Percentiles rank a stretch among this genome's conserved stretches.
Conservation (phyloP, 2,329 filamentous ascomycete species). For the Cladosporium austrohemisphaericum region DNA sequence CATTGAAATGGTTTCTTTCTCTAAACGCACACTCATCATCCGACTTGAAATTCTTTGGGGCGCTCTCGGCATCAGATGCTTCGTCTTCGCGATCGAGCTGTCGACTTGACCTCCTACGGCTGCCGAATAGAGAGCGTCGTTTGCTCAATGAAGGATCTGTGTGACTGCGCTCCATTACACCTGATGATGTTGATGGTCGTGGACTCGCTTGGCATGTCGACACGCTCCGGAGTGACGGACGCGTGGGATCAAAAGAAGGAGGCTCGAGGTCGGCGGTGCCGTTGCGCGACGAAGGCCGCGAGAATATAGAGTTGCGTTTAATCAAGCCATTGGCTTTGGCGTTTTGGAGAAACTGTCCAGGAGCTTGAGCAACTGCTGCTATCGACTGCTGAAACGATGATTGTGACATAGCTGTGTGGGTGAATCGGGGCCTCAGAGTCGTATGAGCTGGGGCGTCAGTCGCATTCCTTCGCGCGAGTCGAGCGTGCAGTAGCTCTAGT, state of each 20-base stretch:
- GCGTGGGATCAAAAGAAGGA: background rate
- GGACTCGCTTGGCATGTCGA: background rate
- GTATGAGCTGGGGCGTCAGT: background rate
- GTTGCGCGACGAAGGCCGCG: constrained; percentile 7
- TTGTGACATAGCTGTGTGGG: constrained; percentile 4
- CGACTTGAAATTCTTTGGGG: background rate
- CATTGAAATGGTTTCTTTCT: background rate
- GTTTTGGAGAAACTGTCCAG: constrained; percentile 11
- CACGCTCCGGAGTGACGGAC: background rate
- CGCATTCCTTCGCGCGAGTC: constrained; percentile 13
- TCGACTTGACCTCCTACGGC: constrained; percentile 8
- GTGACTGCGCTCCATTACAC: constrained; percentile 6
- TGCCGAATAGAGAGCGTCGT: constrained; percentile 11
- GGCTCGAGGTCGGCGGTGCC: constrained; percentile 5
- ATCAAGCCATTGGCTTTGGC: constrained; percentile 14
- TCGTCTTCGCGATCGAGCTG: constrained; percentile 1
- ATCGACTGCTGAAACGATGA: constrained; percentile 15
- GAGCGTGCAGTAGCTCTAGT: constrained; percentile 10
- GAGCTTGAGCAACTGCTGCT: constrained; percentile 13
- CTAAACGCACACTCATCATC: constrained; percentile 11
- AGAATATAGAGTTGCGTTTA: constrained; percentile 16
- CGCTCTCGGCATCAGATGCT: background rate
- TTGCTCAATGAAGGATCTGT: constrained; percentile 5
- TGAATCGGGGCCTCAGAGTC: background rate
- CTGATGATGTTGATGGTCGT: constrained; percentile 5